Evolutionary conservation across 495 filamentous ascomycete genomes (phyloP).

Genomic region (Xylaria curta): DNA sequence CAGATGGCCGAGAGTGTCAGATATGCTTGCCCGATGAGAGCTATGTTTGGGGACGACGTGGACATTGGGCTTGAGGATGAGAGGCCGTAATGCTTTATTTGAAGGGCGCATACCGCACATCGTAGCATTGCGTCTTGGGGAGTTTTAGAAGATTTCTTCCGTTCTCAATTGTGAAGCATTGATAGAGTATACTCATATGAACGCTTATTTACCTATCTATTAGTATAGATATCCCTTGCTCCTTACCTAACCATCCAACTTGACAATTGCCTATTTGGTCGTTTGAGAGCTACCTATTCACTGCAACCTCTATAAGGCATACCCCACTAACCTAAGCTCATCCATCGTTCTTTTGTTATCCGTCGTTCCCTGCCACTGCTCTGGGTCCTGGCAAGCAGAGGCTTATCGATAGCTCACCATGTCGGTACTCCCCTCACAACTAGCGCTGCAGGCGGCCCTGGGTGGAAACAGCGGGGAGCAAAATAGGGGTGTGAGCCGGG

Average conservation of each 20-base stretch:
- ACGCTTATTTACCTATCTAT: background rate
- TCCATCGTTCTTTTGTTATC: constrained; percentile 4
- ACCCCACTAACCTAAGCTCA: background rate
- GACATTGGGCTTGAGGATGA: background rate
- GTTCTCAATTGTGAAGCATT: background rate
- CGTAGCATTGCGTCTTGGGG: background rate
- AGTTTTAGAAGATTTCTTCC: background rate
- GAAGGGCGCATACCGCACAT: constrained; percentile 9
- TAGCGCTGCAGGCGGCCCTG: background rate
- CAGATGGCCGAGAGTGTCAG: constrained; percentile 3
- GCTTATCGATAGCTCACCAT: constrained; percentile 26
- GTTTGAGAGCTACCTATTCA: background rate
- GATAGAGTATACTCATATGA: background rate
- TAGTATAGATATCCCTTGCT: too few relatives aligned
- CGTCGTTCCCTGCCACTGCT: background rate
- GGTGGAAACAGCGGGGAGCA: constrained; percentile 18
- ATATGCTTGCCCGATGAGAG: background rate
- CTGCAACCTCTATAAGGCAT: constrained; percentile 24
- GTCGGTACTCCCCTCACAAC: constrained; percentile 4
- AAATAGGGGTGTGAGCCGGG: constrained; percentile 24
- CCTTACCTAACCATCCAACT: background rate
- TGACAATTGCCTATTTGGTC: constrained; percentile 13
- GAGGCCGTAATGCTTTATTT: constrained; percentile 13
- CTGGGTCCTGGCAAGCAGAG: background rate
- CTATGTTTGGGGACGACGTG: constrained; percentile 12